Base-by-base conservation (phyloP, 768 basidiomycete species). In the Termitomyces eurrhizus region DNA sequence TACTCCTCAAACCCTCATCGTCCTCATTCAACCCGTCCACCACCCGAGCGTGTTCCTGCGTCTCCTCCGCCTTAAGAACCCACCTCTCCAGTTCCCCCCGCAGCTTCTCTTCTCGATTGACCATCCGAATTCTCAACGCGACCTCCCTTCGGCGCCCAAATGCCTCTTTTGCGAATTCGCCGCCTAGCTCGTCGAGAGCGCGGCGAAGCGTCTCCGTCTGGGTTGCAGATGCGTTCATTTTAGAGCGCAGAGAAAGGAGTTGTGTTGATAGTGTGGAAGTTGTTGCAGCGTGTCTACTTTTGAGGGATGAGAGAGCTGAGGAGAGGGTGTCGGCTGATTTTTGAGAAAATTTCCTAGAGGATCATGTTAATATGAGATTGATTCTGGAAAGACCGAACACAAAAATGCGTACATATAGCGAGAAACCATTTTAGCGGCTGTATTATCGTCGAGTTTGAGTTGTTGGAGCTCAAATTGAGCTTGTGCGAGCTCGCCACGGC, bases 361-460 rank as follows among this genome's bases (percentile, higher is more conserved):
- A 33, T 56, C 7, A 26, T 16, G 18, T 45, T 49, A 0, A 26
- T 16, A 18, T 26, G n/a, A 60, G 26, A 39, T 57, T 44, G 9
- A 7, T 21, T 42, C 24, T 8, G 36, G 44, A 44, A 46, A 37
- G 46, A 42, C 9, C 53, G 37, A 53, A n/a, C 54, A 36, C 18
- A 51, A 41, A 16, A 39, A 16, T 0, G 76, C 86, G 58, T 65
- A 92, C 92, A 93, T 93, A 70, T 93, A 93, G 41, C 89, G 83
- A 29, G 90, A 84, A 33, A 94, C 92, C 83, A 93, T 89, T 66
- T 86, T 89, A 13, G 87, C 86, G 2, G 92, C 91, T 0, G 87
- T 82, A n/a, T 77, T 81, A 59, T 93, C 90, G 52, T 92, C 89
- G 18, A 84, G 69, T 63, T 77, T 74, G 51, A 83, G 75, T 65